Evolutionary conservation across 441 rosid species (phyloP), one percentile per base, ranked within the genome.

Genomic region (Omphalea diandra): DNA sequence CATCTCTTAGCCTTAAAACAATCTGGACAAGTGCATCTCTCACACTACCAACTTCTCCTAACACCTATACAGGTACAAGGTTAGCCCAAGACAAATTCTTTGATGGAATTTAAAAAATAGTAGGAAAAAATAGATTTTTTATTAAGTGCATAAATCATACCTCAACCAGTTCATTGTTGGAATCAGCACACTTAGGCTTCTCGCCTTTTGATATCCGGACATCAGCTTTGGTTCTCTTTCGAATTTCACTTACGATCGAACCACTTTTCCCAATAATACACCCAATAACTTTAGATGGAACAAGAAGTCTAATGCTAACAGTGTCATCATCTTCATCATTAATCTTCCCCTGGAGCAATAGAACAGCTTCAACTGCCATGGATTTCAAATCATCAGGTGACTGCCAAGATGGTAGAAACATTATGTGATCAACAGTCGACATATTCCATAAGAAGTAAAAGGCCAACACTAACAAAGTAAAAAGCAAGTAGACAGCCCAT

Each of bases 211-310:
- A 85, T 77, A 94, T 90, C 53, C 86, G 84, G 22, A 94, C 76
- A 79, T 89, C 92, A 0, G 98, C 94, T 57, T 64, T 86, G 22
- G 96, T 94, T 72, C 83, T 87, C 82, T 84, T 90, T 79, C 98
- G 80, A 71, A 91, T 94, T 79, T 94, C 98, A 71, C 86, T 90
- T 73, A 94, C 84, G 66, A 93, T 90, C 46, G 96, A 88, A 61
- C 99, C 99, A 72, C 92, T 82, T 83, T 88, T 95, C 71, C 99
- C 99, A 75, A 92, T 92, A 67, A 95, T 80, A 74, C 99, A 95
- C 43, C 98, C 99, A 67, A 95, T 92, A 67, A 93, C 91, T 79
- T 85, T 95, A 36, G 97, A 90, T 53, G 96, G 83, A 70, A 95
- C 85, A 69, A 93, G 96, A 58, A 93, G 82, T 52, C 89, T 82